Evolutionary conservation across 176 grass and related monocot genomes (phyloP).

Genomic region (Saccharum officinarum): DNA sequence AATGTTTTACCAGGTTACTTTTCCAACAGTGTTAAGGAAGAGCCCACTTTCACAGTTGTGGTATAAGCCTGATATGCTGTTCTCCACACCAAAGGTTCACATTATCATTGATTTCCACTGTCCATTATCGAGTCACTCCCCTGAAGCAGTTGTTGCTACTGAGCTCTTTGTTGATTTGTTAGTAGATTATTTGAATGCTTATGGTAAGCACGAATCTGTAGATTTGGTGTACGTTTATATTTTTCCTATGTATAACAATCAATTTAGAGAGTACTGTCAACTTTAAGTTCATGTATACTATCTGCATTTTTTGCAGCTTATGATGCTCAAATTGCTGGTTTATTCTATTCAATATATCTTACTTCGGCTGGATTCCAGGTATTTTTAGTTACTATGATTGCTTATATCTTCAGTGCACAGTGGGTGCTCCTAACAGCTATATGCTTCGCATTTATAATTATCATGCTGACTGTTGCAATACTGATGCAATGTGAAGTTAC

Average conservation of each 20-base stretch:
- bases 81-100: conserved; percentile 81
- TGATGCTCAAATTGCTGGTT: conserved; percentile 82
- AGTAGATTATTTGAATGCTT: conserved; percentile 95
- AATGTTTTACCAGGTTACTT: conserved; percentile 55
- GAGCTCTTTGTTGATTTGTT: conserved; percentile 66
- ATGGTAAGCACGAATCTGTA: conserved; percentile 61
- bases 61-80: conserved; percentile 83
- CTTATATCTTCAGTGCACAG: conserved; percentile 10
- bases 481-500: conserved; percentile 14
- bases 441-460: background rate
- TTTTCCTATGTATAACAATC: background rate
- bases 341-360: conserved; percentile 68
- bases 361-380: conserved; percentile 83
- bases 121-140: conserved; percentile 77
- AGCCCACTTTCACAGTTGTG: conserved; percentile 78
- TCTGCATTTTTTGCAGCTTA: conserved; percentile 58
- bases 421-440: background rate
- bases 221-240: conserved; percentile 13
- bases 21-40: conserved; percentile 70
- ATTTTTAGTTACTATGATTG: conserved; percentile 8
- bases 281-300: conserved; percentile 14
- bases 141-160: conserved; percentile 70
- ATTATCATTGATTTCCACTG: conserved; percentile 91
- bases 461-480: conserved; percentile 8
- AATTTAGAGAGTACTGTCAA: background rate